Conservation (phyloP, 495 filamentous ascomycete genomes). For the Penicilliopsis zonata region DNA sequence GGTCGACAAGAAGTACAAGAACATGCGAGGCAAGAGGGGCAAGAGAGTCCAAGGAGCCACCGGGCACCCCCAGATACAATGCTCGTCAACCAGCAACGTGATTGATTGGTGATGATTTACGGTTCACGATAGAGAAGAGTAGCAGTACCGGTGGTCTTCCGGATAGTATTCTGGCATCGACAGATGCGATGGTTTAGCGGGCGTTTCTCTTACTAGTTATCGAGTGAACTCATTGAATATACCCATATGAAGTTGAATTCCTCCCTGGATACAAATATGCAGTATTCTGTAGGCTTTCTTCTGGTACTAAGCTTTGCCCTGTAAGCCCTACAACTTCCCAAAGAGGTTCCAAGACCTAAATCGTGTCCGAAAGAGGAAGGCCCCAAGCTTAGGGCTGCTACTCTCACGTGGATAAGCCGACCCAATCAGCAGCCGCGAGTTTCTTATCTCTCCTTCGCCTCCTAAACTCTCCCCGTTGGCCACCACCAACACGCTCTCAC, state of each 20-base stretch:
- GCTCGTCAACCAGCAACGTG: conserved; percentile 32
- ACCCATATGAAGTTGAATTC: too few species aligned
- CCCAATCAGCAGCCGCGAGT: neutral
- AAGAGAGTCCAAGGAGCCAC: conserved; percentile 40
- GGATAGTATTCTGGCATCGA: too few species aligned
- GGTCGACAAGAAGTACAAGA: conserved; percentile 53
- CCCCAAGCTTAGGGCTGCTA: conserved; percentile 1
- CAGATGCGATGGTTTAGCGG: too few species aligned
- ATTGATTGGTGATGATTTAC: conserved; percentile 54
- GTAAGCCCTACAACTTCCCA: too few species aligned
- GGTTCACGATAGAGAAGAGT: neutral
- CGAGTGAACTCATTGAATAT: too few species aligned
- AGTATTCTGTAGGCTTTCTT: too few species aligned
- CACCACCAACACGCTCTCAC: too few species aligned
- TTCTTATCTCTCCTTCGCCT: neutral
- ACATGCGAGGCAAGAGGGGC: conserved; percentile 48
- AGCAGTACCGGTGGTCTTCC: neutral
- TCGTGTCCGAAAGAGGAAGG: neutral
- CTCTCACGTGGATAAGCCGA: conserved; percentile 1
- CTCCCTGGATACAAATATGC: too few species aligned
- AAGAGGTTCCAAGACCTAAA: neutral
- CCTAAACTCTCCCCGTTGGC: too few species aligned
- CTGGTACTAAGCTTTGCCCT: too few species aligned
- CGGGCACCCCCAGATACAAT: conserved; percentile 25
- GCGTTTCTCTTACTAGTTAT: too few species aligned